A percentile compares a stretch with the other conserved stretches of the same genome.
Conservation (phyloP, 495 filamentous ascomycete genomes). For the Lasiosphaeria ovina region DNA sequence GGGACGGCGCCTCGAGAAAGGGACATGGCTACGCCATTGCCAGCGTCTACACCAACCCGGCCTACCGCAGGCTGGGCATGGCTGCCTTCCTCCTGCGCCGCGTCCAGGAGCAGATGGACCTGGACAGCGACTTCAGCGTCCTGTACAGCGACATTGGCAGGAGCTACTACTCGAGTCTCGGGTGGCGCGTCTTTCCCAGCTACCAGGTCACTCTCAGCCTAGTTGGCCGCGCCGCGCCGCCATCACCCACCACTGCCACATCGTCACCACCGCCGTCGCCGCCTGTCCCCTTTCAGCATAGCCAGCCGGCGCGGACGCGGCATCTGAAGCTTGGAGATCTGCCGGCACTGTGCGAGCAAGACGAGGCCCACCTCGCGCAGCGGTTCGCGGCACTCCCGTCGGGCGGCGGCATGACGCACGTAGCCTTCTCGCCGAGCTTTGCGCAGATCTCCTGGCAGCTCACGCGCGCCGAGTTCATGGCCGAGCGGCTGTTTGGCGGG, state of each 20-base stretch:
- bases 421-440: constrained; percentile 70
- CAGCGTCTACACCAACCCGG: constrained; percentile 74
- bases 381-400: constrained; percentile 20
- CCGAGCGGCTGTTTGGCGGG: constrained; percentile 40
- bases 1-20: constrained; percentile 44
- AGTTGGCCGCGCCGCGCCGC: not conserved
- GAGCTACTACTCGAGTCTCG: constrained; percentile 72
- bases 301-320: constrained; percentile 13
- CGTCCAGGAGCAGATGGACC: constrained; percentile 45
- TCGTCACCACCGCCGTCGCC: constrained; percentile 19
- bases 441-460: constrained; percentile 79
- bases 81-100: constrained; percentile 55
- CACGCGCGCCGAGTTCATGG: constrained; percentile 74
- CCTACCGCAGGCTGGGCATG: constrained; percentile 73
- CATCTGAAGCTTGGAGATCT: constrained; percentile 50
- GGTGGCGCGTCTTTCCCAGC: constrained; percentile 72
- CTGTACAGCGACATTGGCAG: constrained; percentile 91
- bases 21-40: constrained; percentile 72
- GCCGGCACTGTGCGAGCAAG: constrained; percentile 50
- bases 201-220: constrained; percentile 65
- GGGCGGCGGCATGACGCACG: constrained; percentile 36
- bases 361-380: constrained; percentile 47
- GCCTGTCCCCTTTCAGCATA: constrained; percentile 7
- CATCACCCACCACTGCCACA: no score
- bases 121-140: constrained; percentile 58